Conservation (phyloP, 1,284 basidiomycete genomes). For the Golubevia sp. region DNA sequence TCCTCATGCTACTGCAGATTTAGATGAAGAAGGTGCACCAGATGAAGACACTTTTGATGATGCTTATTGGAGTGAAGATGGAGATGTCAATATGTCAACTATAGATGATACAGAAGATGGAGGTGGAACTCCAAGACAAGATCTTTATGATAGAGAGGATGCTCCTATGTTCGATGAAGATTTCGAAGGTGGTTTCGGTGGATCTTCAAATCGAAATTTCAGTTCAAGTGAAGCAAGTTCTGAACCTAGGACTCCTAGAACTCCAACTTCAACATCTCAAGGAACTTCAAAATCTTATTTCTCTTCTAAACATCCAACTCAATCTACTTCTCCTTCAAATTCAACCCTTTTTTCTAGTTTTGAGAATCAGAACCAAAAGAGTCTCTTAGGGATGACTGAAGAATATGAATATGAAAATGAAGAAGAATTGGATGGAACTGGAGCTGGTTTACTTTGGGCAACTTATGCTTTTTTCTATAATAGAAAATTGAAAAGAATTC, state of each 20-base stretch:
- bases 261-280: constrained; percentile 3
- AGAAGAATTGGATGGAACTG: constrained; percentile 68
- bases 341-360: too few relatives aligned
- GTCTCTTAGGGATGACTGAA: constrained; percentile 11
- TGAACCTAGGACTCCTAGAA: constrained; percentile 19
- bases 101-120: neutral
- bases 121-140: neutral
- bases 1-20: constrained; percentile 73
- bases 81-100: neutral
- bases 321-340: too few relatives aligned
- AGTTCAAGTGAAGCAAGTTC: constrained; percentile 17
- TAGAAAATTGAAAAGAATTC: constrained; percentile 82
- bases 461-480: constrained; percentile 98
- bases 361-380: neutral
- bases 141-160: constrained; percentile 12
- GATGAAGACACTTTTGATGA: constrained; percentile 64
- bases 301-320: too few relatives aligned
- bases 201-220: too few relatives aligned
- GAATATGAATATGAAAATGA: constrained; percentile 74
- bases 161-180: constrained; percentile 59
- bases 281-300: too few relatives aligned
- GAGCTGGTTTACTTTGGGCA: constrained; percentile 86
- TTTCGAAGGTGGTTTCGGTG: constrained; percentile 22
- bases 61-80: constrained; percentile 23
- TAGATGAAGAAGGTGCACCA: constrained; percentile 66